Percentiles rank a stretch among this genome's conserved stretches.
These are phyloP conservation scores for Biscogniauxia sp. DNA, from an alignment of 2,329 filamentous ascomycete species.

Conservation along the genomic window DNA sequence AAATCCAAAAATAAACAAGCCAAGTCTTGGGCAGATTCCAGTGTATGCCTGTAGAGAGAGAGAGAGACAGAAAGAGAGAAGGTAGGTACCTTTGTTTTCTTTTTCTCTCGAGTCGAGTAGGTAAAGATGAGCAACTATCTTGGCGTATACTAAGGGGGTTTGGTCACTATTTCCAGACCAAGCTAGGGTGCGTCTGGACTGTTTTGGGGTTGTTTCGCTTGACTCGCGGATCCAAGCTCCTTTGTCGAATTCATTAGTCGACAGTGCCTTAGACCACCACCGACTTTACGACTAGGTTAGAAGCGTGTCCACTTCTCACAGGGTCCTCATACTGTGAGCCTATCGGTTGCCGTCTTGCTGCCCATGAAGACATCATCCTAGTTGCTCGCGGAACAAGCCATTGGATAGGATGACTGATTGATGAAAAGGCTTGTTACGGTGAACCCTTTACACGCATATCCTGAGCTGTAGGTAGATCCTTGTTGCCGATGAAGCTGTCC, in stretches of 20 bases:
- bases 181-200: conserved; percentile 12
- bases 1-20: background rate
- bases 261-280: background rate
- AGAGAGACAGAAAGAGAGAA: no score
- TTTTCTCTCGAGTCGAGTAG: background rate
- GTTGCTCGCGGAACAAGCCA: background rate
- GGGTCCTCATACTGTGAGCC: conserved; percentile 6
- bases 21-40: background rate
- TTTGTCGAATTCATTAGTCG: conserved; percentile 9
- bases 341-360: background rate
- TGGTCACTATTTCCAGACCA: conserved; percentile 7
- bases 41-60: background rate
- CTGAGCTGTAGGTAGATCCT: background rate
- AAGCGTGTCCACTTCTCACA: conserved; percentile 13
- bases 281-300: background rate
- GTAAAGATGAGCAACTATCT: background rate
- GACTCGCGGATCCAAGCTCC: conserved; percentile 18
- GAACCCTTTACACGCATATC: background rate
- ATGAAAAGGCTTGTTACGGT: background rate
- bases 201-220: conserved; percentile 24
- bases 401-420: background rate
- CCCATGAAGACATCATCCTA: background rate
- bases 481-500: background rate
- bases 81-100: background rate
- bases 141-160: conserved; percentile 7